Evolutionary conservation across 2,329 filamentous ascomycete species (phyloP).

Genomic region (Aspergillus chevalieri): DNA sequence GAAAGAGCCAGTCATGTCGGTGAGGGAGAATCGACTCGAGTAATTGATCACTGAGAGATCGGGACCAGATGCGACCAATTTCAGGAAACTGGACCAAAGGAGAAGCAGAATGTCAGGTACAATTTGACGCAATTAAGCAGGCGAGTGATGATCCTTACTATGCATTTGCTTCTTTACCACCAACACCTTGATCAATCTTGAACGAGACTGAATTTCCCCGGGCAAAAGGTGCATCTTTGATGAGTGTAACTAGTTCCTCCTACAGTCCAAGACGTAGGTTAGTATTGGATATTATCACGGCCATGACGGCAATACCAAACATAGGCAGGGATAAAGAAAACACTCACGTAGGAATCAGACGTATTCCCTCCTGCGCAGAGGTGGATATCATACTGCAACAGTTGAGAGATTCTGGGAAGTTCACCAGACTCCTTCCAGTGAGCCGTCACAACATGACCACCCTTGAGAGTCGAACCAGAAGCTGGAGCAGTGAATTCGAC

Average conservation of each 20-base stretch:
- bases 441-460: conserved; percentile 47
- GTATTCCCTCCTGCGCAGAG: conserved; percentile 57
- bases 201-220: conserved; percentile 41
- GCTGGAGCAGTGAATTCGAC: conserved; percentile 50
- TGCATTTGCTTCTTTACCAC: conserved; percentile 47
- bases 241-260: conserved; percentile 39
- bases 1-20: conserved; percentile 58
- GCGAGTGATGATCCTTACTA: conserved; percentile 42
- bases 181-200: conserved; percentile 38
- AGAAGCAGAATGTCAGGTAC: conserved; percentile 1
- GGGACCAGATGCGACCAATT: conserved; percentile 51
- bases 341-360: conserved; percentile 40
- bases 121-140: background rate
- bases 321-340: conserved; percentile 1
- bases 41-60: conserved; percentile 54
- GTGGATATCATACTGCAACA: conserved; percentile 52
- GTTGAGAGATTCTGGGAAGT: conserved; percentile 44
- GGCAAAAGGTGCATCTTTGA: conserved; percentile 30
- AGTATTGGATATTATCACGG: background rate
- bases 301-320: background rate
- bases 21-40: conserved; percentile 59
- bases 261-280: conserved; percentile 13
- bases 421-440: conserved; percentile 53
- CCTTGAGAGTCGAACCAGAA: conserved; percentile 46
- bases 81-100: conserved; percentile 45